Base-by-base conservation (phyloP, 2,329 filamentous ascomycete genomes). In the Aureobasidium zeae region DNA sequence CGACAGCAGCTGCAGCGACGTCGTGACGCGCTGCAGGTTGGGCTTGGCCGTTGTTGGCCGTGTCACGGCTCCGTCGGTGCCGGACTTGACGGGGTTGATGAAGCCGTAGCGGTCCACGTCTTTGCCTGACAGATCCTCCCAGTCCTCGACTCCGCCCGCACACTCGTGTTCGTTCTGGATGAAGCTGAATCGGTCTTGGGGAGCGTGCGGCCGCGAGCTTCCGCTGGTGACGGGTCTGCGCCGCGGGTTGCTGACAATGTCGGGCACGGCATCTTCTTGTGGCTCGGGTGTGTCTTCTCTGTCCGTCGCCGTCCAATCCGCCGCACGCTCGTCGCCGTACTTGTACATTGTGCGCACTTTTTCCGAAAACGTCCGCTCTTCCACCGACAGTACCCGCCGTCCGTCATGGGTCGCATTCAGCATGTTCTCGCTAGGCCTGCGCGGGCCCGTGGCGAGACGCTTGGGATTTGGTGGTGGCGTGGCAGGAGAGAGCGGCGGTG, bases 41-140 rank as follows among this genome's bases (percentile, higher is more conserved):
- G 51, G 69, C 13, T 70, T 60, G n/a, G n/a, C n/a, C n/a, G n/a
- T n/a, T n/a, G n/a, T n/a, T n/a, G n/a, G n/a, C n/a, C n/a, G n/a
- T n/a, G n/a, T n/a, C 4, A 59, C 64, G 22, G 58, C 53, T 3
- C 56, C 48, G 16, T 53, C 55, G n/a, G 33, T 20, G 7, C 54
- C 48, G 11, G 51, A 49, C 46, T 62, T 65, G 31, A 57, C 63
- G 3, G 67, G 65, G 11, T 71, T 57, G 48, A 81, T 81, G 60
- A 81, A 81, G 8, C 77, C 77, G 55, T 81, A 81, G 47, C 77
- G 68, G 57, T 81, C 77, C 3, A 81, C 75, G 49, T 79, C 71
- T 11, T 64, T 71, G 5, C 67, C 72, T 13, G 72, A 65, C 9
- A 81, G 62, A 56, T 80, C 70, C 48, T 74, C 68, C 77, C 77